Base-by-base conservation (phyloP, 768 basidiomycete species). In the Boletus bicolor region DNA sequence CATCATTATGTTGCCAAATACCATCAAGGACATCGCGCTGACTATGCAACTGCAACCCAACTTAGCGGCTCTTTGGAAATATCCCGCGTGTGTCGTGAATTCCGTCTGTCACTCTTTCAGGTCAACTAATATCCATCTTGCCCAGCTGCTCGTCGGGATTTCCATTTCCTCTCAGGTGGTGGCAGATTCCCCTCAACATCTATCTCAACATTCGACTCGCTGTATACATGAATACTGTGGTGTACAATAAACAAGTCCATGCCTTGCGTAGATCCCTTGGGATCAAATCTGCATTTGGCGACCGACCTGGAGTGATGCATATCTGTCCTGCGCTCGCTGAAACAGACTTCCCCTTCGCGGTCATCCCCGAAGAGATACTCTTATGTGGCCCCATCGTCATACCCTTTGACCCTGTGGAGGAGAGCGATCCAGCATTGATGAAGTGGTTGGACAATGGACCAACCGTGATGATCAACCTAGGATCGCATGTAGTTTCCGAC, bases 121-220 rank as follows among this genome's bases (percentile, higher is more conserved):
- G 7, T 10, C 15, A 7, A 11, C 35, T 55, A 2, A 55, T 30
- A 9, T 7, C 11, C 34, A 32, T 21, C 39, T 19, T 7, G 4
- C 7, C 15, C 9, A 57, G 60, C 12, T 5, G 54, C 5, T 36
- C 52, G 24, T 62, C 61, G 6, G 61, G 56, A 19, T 46, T 52
- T 37, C 30, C 44, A 17, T 61, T 39, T 17, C 61, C 61, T 5
- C 45, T 58, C n/a, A 49, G 57, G 35, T 58, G 60, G 61, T 62
- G 46, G 55, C 53, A 62, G 37, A 42, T 57, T 17, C 55, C 46
- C 12, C 28, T 62, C 35, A 57, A 62, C 35, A 35, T 45, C 10
- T 57, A 57, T 42, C 49, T 54, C 34, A 15, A 17, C 28, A 51
- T 61, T 38, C 49, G 48, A 21, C 21, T 48, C 26, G 10, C 17